phyloP scores from a whole-genome alignment of 768 basidiomycete species.

The Kwoniella botswanensis region DNA sequence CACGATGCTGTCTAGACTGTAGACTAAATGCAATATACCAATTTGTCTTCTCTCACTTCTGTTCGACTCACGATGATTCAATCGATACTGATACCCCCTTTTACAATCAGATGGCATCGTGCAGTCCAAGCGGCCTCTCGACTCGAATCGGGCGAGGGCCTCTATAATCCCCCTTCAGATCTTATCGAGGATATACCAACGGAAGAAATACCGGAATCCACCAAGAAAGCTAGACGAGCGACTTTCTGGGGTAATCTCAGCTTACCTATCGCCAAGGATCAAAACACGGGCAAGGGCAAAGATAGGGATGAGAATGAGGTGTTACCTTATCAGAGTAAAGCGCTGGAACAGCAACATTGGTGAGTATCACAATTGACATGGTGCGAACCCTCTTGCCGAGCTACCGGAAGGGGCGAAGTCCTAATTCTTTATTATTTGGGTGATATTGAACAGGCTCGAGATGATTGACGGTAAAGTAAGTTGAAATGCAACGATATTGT shows the following conservation, averaged over 20 bases:
- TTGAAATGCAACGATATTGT: neutral
- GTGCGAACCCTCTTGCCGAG: neutral
- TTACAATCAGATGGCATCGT: conserved; percentile 35
- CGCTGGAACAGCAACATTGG: conserved; percentile 55
- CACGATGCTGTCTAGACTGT: neutral
- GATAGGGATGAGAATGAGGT: conserved; percentile 39
- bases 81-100: neutral
- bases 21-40: neutral
- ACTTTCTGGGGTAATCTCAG: conserved; percentile 44
- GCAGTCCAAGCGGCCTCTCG: conserved; percentile 37
- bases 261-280: conserved; percentile 26
- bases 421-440: neutral
- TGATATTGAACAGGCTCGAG: conserved; percentile 34
- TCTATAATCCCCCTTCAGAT: conserved; percentile 21
- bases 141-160: conserved; percentile 39
- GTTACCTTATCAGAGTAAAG: conserved; percentile 42
- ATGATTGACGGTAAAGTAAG: conserved; percentile 54
- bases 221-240: conserved; percentile 26
- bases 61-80: too few species aligned
- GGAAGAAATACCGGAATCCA: neutral
- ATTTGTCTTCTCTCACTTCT: neutral
- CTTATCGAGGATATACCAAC: conserved; percentile 6
- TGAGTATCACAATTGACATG: conserved; percentile 15
- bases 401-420: neutral
- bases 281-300: neutral